Conservation (phyloP, 139 green algal genomes). For the Tetradesmus obliquus region DNA sequence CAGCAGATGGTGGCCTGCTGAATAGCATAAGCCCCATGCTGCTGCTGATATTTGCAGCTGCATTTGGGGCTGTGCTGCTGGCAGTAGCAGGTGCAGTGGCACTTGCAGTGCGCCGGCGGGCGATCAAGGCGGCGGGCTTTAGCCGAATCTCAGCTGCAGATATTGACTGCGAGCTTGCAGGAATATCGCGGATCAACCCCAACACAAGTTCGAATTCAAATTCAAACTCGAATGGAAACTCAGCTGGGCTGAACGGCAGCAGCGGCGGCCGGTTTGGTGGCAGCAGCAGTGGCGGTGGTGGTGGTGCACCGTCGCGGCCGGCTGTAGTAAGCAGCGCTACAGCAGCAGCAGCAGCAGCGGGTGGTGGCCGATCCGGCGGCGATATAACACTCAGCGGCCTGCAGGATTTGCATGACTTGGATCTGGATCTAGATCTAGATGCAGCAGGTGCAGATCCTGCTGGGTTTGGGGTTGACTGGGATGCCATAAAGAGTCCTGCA, state of each 20-base stretch:
- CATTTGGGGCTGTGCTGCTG: conserved; percentile 13
- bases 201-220: background rate
- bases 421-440: background rate
- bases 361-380: background rate
- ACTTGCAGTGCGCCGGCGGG: background rate
- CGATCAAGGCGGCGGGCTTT: conserved; percentile 37
- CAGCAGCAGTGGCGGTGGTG: background rate
- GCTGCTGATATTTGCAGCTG: background rate
- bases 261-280: background rate
- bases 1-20: background rate
- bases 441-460: background rate
- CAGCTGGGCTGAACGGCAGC: background rate
- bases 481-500: background rate
- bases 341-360: conserved; percentile 25
- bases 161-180: conserved; percentile 29
- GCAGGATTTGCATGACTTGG: background rate
- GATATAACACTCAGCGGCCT: background rate
- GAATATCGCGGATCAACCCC: background rate
- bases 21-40: background rate
- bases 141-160: conserved; percentile 9
- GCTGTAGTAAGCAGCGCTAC: background rate
- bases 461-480: background rate
- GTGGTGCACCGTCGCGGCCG: background rate
- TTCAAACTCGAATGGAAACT: background rate
- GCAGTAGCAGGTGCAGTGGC: background rate